Evolutionary conservation across 2,329 filamentous ascomycete genomes (phyloP), one percentile per base, ranked within the genome.

Genomic region (Aspergillus persii): DNA sequence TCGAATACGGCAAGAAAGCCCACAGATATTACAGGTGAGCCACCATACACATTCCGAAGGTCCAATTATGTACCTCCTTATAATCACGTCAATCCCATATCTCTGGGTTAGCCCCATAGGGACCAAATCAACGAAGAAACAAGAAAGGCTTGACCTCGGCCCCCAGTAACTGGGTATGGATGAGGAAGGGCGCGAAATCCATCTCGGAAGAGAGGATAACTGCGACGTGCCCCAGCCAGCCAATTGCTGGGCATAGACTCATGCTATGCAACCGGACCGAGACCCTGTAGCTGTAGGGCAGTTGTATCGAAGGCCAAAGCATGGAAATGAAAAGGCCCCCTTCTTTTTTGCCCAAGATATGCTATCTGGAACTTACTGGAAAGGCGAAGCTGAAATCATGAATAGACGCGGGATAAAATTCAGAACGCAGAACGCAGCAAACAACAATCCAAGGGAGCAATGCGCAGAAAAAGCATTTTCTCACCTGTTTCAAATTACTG

Each of bases 271-370:
- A 44, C 6, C 9, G 47, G 54, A 60, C 9, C 53, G 53, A 62
- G 57, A 60, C 58, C 36, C 53, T 53, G 29, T 81, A 68, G 58
- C 71, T 86, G 63, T 86, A 69, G 82, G 83, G 81, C 78, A 82
- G 71, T 80, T 81, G 83, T 86, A 86, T 86, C 83, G 81, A 78
- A 81, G 79, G 75, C 78, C 74, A 73, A 75, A 74, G 78, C 81
- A 83, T 74, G 66, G 69, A 68, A 63, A 72, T 59, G 73, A 76
- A 75, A 73, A 71, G 73, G 78, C 72, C 79, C 80, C 82, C 80
- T 85, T 86, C 83, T 86, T 83, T 68, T 75, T 80, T 74, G 81
- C 83, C 81, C 57, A 51, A 4, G 29, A 47, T 30, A 11, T 18
- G 26, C 31, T 56, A 3, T 8, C 7, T 23, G 26, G 29, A 47